A percentile compares a stretch with the other conserved stretches of the same genome.
Evolutionary conservation across 108 stramenopile species (phyloP).

Genomic region (Nitzschia palea): DNA sequence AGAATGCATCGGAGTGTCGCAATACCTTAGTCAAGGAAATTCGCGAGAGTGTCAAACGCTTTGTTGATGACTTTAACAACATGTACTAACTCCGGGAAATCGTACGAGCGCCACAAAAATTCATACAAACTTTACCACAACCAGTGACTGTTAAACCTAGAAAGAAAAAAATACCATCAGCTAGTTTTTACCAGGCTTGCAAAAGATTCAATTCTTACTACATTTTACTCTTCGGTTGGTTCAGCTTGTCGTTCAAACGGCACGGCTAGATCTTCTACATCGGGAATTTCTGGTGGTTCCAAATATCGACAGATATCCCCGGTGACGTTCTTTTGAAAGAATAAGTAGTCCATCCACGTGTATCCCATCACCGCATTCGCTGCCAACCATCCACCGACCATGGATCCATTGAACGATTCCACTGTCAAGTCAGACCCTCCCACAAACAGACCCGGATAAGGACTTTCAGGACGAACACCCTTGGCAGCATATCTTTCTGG

Average conservation of each 20-base stretch:
- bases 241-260: neutral
- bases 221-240: neutral
- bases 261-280: constrained; percentile 75
- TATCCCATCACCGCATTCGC: constrained; percentile 88
- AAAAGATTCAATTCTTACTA: no score
- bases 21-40: constrained; percentile 47
- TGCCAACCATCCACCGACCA: constrained; percentile 81
- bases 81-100: constrained; percentile 51
- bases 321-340: constrained; percentile 82
- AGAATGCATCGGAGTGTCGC: constrained; percentile 37
- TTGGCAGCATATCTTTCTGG: constrained; percentile 84
- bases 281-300: constrained; percentile 53
- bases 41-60: constrained; percentile 59
- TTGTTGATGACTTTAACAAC: constrained; percentile 77
- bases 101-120: no score
- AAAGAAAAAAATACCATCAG: no score
- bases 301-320: constrained; percentile 65
- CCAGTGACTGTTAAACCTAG: no score
- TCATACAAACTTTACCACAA: no score
- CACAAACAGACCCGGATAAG: constrained; percentile 75
- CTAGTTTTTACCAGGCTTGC: no score
- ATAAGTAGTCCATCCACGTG: constrained; percentile 69
- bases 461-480: constrained; percentile 76
- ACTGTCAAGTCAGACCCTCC: constrained; percentile 85
- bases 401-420: constrained; percentile 75